Conservation (phyloP, 257 asterid genomes). For the Anisodus tanguticus region DNA sequence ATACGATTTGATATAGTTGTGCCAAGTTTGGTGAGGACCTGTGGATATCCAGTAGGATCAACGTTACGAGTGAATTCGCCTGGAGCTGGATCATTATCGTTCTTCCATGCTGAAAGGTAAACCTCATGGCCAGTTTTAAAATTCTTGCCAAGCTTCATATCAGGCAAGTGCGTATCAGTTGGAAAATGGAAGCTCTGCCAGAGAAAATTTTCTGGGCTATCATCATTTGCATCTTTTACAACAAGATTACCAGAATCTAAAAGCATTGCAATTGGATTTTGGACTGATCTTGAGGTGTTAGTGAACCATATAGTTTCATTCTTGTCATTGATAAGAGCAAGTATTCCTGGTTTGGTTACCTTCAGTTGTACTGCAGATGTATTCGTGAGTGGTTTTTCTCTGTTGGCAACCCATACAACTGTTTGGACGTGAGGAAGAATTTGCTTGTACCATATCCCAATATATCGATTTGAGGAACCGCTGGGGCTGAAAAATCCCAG, state of each 20-base stretch:
- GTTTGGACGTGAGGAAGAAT: too few species aligned
- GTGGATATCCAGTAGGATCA: slow-evolving; percentile 54
- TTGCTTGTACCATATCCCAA: slow-evolving; percentile 29
- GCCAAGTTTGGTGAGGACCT: slow-evolving; percentile 25
- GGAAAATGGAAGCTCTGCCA: slow-evolving; percentile 49
- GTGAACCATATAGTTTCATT: slow-evolving; percentile 37
- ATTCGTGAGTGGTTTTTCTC: too few species aligned
- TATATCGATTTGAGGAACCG: background rate
- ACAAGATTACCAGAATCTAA: slow-evolving; percentile 49
- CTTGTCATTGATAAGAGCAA: background rate
- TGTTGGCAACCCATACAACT: too few species aligned
- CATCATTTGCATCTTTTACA: slow-evolving; percentile 41
- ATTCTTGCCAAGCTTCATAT: slow-evolving; percentile 43
- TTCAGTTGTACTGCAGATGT: too few species aligned
- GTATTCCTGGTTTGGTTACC: too few species aligned
- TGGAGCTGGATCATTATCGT: slow-evolving; percentile 42
- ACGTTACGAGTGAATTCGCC: slow-evolving; percentile 38
- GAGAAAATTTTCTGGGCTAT: slow-evolving; percentile 26
- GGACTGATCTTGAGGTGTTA: slow-evolving; percentile 27
- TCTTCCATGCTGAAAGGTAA: slow-evolving; percentile 47
- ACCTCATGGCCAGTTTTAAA: slow-evolving; percentile 34
- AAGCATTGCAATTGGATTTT: slow-evolving; percentile 36
- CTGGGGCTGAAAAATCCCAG: background rate
- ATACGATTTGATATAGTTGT: background rate
- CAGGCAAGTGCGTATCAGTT: slow-evolving; percentile 36